Evolutionary conservation across 495 filamentous ascomycete genomes (phyloP), one percentile per base, ranked within the genome.

Genomic region (Trichodelitschia bisporula): DNA sequence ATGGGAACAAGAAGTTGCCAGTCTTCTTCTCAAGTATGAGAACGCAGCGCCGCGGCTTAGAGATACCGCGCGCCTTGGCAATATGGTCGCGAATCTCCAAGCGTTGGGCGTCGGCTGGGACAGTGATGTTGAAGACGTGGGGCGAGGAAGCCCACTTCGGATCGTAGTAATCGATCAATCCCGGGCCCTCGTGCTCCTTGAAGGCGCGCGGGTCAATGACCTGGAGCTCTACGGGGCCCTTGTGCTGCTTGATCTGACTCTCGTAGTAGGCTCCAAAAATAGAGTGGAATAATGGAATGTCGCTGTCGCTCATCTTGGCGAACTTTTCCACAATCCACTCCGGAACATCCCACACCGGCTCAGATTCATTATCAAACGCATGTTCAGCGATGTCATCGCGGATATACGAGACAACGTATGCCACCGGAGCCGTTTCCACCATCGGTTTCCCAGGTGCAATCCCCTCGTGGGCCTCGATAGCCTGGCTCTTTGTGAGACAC

Each of bases 351-450:
- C 43, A 46, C 13, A n/a, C 18, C 6, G 4, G 25, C 34, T 46
- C 40, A 14, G 26, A 28, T 6, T 39, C 26, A 8, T 12, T 10
- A 2, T 31, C 14, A 23, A 44, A 42, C 0, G 33, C 32, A 6
- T 13, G 15, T 9, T 29, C 18, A 2, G 58, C 46, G 29, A 59
- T 45, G 39, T 72, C 65, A 16, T 52, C 50, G 19, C 64, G 61
- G 3, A 72, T 48, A 44, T 72, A 72, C 48, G 67, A 57, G 3
- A 56, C 58, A 33, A 69, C 49, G 20, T 70, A 66, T 8, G 69
- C 57, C 26, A 71, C 62, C 18, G 64, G 55, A 10, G 60, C 59
- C 19, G 55, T 58, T 34, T 57, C 58, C 32, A 58, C 56, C 27
- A 57, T 46, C 17, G 47, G 33, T 9, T 46, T 41, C 1, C 29